phyloP scores from a whole-genome alignment of 345 rosid species.

The Gossypium herbaceum region DNA sequence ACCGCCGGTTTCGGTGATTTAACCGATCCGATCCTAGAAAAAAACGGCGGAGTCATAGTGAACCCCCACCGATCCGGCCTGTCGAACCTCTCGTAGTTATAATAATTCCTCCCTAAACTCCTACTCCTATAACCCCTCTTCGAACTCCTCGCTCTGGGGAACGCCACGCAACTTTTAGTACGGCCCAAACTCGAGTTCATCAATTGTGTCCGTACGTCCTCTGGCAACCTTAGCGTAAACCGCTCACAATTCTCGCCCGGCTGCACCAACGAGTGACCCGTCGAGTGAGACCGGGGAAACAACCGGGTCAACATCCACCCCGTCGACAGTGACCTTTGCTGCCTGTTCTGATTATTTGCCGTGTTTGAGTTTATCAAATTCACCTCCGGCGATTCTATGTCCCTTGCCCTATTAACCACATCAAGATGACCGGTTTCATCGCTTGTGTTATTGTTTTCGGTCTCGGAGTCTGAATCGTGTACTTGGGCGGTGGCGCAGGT shows the following conservation, averaged over 20 bases:
- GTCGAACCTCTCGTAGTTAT: slow-evolving; percentile 43
- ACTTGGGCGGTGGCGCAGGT: slow-evolving; percentile 16
- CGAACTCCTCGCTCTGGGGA: slow-evolving; percentile 54
- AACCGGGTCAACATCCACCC: slow-evolving; percentile 51
- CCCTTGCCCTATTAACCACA: slow-evolving; percentile 16
- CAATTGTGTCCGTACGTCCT: slow-evolving; percentile 47
- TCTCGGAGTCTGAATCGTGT: slow-evolving; percentile 22
- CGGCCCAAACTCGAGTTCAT: slow-evolving; percentile 31
- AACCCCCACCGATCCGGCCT: slow-evolving; percentile 26
- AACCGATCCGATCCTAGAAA: slow-evolving; percentile 27
- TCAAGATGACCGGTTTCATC: background rate
- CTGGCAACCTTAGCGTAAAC: slow-evolving; percentile 69
- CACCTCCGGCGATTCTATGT: slow-evolving; percentile 24
- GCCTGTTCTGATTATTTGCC: slow-evolving; percentile 30
- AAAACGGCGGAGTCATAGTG: slow-evolving; percentile 39
- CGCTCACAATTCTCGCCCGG: slow-evolving; percentile 51
- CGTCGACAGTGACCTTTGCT: slow-evolving; percentile 52
- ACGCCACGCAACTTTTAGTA: slow-evolving; percentile 43
- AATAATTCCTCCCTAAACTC: slow-evolving; percentile 35
- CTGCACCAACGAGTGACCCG: slow-evolving; percentile 46
- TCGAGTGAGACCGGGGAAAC: slow-evolving; percentile 50
- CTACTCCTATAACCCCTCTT: slow-evolving; percentile 51
- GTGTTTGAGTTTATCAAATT: slow-evolving; percentile 25
- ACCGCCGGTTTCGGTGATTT: slow-evolving; percentile 20
- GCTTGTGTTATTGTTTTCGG: slow-evolving; percentile 9